These are phyloP conservation scores for Cytospora mali DNA, from an alignment of 2,329 filamentous ascomycete genomes.

Conservation along the genomic window DNA sequence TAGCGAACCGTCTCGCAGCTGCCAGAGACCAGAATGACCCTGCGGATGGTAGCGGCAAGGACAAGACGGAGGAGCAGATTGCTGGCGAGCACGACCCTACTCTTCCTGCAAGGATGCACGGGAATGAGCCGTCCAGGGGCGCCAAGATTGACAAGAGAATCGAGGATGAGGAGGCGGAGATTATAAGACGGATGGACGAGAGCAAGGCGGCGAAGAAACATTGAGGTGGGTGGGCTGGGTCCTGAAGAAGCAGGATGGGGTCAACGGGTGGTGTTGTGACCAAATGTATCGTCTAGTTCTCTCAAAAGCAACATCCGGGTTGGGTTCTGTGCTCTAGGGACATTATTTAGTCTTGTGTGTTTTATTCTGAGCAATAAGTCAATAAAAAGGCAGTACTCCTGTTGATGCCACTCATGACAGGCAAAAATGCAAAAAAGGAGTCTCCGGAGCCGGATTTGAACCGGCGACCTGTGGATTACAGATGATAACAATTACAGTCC, in stretches of 20 bases:
- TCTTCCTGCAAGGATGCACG: conserved; percentile 59
- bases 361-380: no score
- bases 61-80: conserved; percentile 36
- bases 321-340: not conserved
- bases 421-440: no score
- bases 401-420: no score
- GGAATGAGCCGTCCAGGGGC: conserved; percentile 74
- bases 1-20: conserved; percentile 70
- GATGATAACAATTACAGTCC: no score
- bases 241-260: not conserved
- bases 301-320: no score
- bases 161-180: conserved; percentile 67
- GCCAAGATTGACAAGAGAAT: conserved; percentile 73
- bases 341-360: no score
- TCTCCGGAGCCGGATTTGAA: no score
- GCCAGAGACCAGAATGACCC: conserved; percentile 37
- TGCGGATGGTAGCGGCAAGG: conserved; percentile 29
- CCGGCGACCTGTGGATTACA: no score
- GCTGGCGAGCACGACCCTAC: conserved; percentile 32
- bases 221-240: not conserved
- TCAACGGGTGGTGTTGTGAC: not conserved
- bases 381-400: no score
- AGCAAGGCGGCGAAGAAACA: conserved; percentile 26
- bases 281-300: no score
- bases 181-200: conserved; percentile 54